Conservation (phyloP, 352 stramenopile species). For the Phytophthora sansomeana region DNA sequence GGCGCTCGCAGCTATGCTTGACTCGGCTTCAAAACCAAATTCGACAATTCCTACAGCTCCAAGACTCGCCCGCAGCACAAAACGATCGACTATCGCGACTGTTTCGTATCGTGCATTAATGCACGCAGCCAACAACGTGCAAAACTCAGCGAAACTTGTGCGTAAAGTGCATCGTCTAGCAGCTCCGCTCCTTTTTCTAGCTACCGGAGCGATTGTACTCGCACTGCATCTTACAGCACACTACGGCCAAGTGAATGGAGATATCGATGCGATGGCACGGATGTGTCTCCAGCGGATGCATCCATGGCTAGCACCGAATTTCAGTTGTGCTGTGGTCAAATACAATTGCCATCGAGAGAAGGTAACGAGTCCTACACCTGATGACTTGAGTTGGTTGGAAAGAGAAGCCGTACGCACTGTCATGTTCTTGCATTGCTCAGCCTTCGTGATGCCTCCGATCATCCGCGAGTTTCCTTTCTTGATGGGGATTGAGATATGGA, state of each 20-base stretch:
- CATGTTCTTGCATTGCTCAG: conserved; percentile 56
- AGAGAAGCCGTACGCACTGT: conserved; percentile 30
- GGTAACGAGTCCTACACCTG: conserved; percentile 6
- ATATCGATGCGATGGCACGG: neutral
- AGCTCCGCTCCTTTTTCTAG: conserved; percentile 31
- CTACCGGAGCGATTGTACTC: conserved; percentile 1
- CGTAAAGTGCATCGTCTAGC: conserved; percentile 11
- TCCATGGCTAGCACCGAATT: conserved; percentile 50
- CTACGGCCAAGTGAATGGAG: neutral
- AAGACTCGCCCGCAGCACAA: neutral
- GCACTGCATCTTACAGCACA: conserved; percentile 9
- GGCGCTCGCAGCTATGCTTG: conserved; percentile 31
- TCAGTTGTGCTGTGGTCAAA: conserved; percentile 47
- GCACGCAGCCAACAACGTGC: conserved; percentile 2
- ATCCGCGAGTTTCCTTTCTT: conserved; percentile 49
- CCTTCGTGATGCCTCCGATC: conserved; percentile 39
- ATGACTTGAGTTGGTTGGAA: conserved; percentile 24
- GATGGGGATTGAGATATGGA: conserved; percentile 61
- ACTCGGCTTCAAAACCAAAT: neutral
- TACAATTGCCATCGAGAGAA: conserved; percentile 44
- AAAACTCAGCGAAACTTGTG: conserved; percentile 1
- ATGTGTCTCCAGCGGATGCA: conserved; percentile 39
- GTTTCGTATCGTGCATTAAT: conserved; percentile 2
- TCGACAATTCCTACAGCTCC: too few species aligned
- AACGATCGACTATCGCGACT: neutral